phyloP scores from a whole-genome alignment of 2,329 filamentous ascomycete genomes.

The Monilinia laxa region DNA sequence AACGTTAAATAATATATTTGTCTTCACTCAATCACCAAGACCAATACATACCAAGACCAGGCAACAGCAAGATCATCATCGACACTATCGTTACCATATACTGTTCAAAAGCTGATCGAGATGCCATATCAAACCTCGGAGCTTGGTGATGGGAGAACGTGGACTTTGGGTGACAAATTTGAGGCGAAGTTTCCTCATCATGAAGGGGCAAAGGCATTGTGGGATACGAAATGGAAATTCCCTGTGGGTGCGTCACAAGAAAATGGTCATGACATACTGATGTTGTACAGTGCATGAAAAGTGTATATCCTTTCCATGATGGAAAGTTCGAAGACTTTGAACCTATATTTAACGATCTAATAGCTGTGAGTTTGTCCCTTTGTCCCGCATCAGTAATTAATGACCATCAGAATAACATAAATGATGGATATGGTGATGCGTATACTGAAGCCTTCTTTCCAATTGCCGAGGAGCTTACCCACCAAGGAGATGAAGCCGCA shows the following conservation, averaged over 20 bases:
- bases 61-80: neutral
- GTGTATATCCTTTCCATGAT: conserved; percentile 75
- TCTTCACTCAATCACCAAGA: neutral
- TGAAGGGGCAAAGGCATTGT: conserved; percentile 55
- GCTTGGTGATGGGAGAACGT: conserved; percentile 18
- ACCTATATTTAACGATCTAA: conserved; percentile 64
- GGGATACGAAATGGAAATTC: conserved; percentile 75
- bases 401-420: conserved; percentile 50
- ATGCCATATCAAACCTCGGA: conserved; percentile 14
- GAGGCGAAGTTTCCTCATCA: conserved; percentile 31
- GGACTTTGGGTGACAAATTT: conserved; percentile 23
- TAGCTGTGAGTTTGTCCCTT: conserved; percentile 46
- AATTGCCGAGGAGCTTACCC: conserved; percentile 56
- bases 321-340: conserved; percentile 66
- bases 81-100: neutral
- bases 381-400: conserved; percentile 7
- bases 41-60: neutral
- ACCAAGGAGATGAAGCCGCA: conserved; percentile 52
- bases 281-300: conserved; percentile 51
- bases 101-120: neutral
- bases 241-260: conserved; percentile 48
- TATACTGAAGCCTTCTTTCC: conserved; percentile 66
- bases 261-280: neutral
- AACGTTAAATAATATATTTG: neutral
- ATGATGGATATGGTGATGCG: conserved; percentile 62